Evolutionary conservation across 495 filamentous ascomycete genomes (phyloP).

Genomic region (Aspergillus nanangensis): DNA sequence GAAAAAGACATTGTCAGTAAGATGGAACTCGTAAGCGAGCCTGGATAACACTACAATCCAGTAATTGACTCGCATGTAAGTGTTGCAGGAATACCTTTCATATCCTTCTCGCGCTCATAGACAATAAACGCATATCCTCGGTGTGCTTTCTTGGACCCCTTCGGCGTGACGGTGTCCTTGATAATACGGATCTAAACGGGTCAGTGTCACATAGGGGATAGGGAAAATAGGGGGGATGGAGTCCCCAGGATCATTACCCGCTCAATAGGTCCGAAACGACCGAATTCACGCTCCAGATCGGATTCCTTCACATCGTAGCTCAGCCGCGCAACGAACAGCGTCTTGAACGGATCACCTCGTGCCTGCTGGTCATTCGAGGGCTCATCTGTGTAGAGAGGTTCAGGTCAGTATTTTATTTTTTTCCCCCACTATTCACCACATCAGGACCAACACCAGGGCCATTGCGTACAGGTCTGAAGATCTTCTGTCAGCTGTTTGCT

Average conservation of each 20-base stretch:
- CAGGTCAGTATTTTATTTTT: no score
- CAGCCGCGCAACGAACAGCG: conserved; percentile 85
- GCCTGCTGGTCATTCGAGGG: conserved; percentile 72
- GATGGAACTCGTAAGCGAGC: no score
- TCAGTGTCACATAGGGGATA: conserved; percentile 7
- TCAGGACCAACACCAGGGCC: not conserved
- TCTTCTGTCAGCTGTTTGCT: conserved; percentile 63
- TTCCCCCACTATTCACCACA: no score
- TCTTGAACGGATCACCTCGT: conserved; percentile 90
- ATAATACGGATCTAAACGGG: conserved; percentile 80
- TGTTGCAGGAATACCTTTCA: conserved; percentile 78
- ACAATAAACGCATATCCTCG: conserved; percentile 96
- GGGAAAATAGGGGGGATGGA: not conserved
- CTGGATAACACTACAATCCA: no score
- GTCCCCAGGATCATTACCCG: conserved; percentile 47
- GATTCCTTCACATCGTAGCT: conserved; percentile 83
- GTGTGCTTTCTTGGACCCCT: conserved; percentile 77
- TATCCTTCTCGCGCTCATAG: conserved; percentile 95
- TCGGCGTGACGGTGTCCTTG: conserved; percentile 59
- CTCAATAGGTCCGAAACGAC: conserved; percentile 91
- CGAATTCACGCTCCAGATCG: conserved; percentile 92
- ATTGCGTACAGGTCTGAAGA: conserved; percentile 60
- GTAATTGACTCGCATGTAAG: no score
- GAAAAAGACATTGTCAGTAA: conserved; percentile 30
- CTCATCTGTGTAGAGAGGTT: conserved; percentile 51